phyloP scores from a whole-genome alignment of 2,329 filamentous ascomycete genomes.

The Colletotrichum euphorbiae region DNA sequence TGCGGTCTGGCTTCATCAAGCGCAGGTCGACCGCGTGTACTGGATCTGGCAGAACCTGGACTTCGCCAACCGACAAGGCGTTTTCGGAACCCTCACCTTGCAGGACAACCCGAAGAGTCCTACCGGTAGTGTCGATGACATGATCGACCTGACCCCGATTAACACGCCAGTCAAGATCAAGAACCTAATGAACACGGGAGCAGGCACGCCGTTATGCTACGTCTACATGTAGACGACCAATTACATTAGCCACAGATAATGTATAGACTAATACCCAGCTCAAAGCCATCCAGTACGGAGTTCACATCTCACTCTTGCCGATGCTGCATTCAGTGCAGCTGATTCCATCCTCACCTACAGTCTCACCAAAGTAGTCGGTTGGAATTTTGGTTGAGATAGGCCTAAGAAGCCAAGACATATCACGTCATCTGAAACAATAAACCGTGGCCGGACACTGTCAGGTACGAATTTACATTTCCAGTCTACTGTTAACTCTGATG shows the following conservation, averaged over 20 bases:
- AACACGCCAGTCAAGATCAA: conserved; percentile 50
- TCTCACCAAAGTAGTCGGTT: no score
- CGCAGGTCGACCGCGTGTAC: conserved; percentile 59
- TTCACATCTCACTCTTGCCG: no score
- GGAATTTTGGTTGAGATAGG: no score
- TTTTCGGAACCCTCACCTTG: conserved; percentile 56
- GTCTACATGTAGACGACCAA: conserved; percentile 48
- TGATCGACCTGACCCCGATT: conserved; percentile 49
- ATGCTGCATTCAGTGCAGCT: no score
- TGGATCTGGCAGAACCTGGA: conserved; percentile 63
- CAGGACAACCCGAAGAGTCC: conserved; percentile 54
- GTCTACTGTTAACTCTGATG: no score
- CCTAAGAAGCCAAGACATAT: no score
- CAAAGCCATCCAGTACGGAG: no score
- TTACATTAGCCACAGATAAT: neutral
- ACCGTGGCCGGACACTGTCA: no score
- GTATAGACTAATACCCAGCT: conserved; percentile 8
- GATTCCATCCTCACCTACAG: no score
- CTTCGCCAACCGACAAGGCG: conserved; percentile 51
- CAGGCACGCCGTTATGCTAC: conserved; percentile 57
- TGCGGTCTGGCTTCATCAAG: conserved; percentile 60
- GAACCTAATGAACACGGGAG: conserved; percentile 55
- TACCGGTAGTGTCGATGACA: conserved; percentile 56
- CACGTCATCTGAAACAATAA: no score
- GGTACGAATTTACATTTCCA: no score